These are phyloP conservation scores for Mycena crocata DNA, from an alignment of 768 basidiomycete species.

Conservation along the genomic window DNA sequence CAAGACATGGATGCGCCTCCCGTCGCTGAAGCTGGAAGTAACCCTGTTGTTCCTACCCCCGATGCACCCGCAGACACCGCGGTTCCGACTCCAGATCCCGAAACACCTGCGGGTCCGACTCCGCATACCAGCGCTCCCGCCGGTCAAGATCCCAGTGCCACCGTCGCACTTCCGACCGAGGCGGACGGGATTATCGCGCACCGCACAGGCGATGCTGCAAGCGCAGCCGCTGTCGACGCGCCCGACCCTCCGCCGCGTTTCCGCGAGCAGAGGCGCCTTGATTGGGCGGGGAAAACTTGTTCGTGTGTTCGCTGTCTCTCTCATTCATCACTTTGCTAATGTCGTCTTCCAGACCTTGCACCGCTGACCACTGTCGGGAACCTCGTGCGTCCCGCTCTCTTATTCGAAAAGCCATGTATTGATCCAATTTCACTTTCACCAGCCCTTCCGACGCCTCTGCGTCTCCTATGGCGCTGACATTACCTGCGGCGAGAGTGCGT, in stretches of 20 bases:
- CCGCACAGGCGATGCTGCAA: slow-evolving; percentile 49
- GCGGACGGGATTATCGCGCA: slow-evolving; percentile 43
- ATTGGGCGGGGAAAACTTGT: slow-evolving; percentile 93
- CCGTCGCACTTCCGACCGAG: slow-evolving; percentile 4
- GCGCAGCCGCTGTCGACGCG: slow-evolving; percentile 62
- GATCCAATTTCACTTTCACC: no score
- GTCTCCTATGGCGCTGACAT: slow-evolving; percentile 91
- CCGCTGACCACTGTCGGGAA: slow-evolving; percentile 97
- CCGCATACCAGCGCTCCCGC: no score
- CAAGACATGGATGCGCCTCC: slow-evolving; percentile 51
- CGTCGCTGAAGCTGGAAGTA: no score
- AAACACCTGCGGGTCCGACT: no score
- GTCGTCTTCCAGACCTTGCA: slow-evolving; percentile 58
- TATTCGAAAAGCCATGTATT: no score
- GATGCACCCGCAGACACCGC: slow-evolving; percentile 11
- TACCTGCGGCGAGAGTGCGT: slow-evolving; percentile 91
- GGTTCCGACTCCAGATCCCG: not conserved
- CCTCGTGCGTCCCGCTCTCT: no score
- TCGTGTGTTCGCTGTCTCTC: slow-evolving; percentile 37
- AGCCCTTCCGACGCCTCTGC: slow-evolving; percentile 95
- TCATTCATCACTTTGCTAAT: not conserved
- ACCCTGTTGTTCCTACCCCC: no score
- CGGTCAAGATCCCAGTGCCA: not conserved
- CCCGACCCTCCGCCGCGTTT: slow-evolving; percentile 80
- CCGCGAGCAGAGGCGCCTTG: slow-evolving; percentile 85